Evolutionary conservation across 768 basidiomycete genomes (phyloP).

Genomic region (Tulasnella sp.): DNA sequence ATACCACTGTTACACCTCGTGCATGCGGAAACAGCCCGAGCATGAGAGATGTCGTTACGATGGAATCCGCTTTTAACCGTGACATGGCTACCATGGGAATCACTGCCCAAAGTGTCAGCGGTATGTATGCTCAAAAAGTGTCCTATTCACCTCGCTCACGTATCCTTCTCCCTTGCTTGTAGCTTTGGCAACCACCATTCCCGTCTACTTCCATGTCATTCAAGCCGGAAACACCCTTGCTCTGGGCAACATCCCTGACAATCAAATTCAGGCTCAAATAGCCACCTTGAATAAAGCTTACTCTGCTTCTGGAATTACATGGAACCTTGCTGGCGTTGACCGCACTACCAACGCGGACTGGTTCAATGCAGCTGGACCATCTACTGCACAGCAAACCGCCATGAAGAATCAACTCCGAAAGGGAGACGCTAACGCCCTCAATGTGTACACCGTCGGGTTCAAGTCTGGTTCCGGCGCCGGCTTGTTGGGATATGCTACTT

Average conservation of each 20-base stretch:
- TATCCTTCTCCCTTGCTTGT: no score
- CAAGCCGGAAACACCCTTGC: neutral
- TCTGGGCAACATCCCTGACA: neutral
- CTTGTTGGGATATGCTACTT: constrained; percentile 29
- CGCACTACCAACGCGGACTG: constrained; percentile 20
- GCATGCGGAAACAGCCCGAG: no score
- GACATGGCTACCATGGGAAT: no score
- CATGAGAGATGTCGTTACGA: no score
- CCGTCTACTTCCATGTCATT: constrained; percentile 3
- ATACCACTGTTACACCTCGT: no score
- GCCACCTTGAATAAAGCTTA: constrained; percentile 18
- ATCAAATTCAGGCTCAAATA: constrained; percentile 20
- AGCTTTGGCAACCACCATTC: neutral
- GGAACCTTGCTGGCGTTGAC: constrained; percentile 18
- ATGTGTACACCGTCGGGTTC: constrained; percentile 28
- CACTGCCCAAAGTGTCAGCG: no score
- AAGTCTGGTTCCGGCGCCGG: constrained; percentile 21
- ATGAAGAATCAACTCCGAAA: constrained; percentile 30
- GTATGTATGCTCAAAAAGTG: no score
- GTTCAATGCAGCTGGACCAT: constrained; percentile 22
- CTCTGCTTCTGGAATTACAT: constrained; percentile 17
- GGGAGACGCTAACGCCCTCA: constrained; percentile 23
- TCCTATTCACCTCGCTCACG: no score
- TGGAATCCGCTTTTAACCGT: no score
- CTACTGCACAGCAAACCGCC: constrained; percentile 24